Base-by-base conservation (phyloP, 495 filamentous ascomycete genomes). In the Xylaria grammica region DNA sequence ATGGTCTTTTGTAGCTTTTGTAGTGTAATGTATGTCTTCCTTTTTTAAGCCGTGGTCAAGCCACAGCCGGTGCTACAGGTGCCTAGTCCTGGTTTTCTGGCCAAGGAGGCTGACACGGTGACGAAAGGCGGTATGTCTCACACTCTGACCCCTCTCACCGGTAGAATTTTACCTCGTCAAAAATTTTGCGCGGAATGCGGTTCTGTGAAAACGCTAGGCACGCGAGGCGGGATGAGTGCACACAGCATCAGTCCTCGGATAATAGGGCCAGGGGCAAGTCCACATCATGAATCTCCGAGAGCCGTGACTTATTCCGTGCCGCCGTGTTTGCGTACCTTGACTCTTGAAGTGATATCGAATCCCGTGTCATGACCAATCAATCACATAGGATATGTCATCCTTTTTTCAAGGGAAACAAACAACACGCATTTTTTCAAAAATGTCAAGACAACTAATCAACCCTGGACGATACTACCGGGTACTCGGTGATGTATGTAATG, bases 31-130 rank as follows among this genome's bases (percentile, higher is more conserved):
- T 26, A 24, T 15, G 30, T 30, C 19, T 42, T 11, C 56, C 10
- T 46, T 46, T 32, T 1, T 29, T 17, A 4, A 10, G 1, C 56
- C 42, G 20, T 48, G 3, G 30, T 60, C 22, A 19, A 51, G 58
- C 58, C 30, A 60, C 58, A 48, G 58, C 13, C 9, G 40, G 7
- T 32, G 51, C 15, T 52, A 32, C 50, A 48, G 27, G 48, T 52
- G 38, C 27, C 50, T 45, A 48, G 2, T 19, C 19, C 17, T 40
- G 17, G 8, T 42, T 36, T 42, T 24, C 49, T 20, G 15, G 27
- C 26, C 50, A 11, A 63, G 60, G 34, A 9, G 26, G 49, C 17
- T 15, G 27, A 34, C 20, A 22, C 38, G 29, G 45, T 60, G 44
- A 44, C 7, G 40, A 45, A 36, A 32, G 20, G 38, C 13, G n/a